Evolutionary conservation across 805 yeast species (phyloP), one percentile per base, ranked within the genome.

Genomic region (Candida pseudofarinosa): DNA sequence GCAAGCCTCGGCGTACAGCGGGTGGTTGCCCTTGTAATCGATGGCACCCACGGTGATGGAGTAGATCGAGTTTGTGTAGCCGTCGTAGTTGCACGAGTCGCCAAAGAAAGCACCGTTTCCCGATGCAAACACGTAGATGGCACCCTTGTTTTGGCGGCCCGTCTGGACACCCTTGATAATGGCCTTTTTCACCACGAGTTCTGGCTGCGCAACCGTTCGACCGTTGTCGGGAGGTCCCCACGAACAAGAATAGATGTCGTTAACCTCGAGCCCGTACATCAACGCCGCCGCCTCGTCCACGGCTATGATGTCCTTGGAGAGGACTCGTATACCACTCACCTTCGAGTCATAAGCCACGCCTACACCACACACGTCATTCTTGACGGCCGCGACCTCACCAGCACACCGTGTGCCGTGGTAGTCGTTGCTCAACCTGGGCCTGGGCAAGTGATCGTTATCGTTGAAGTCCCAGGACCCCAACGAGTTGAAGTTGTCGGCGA

Each of bases 191-290:
- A 91, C 96, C 20, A 91, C 55, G 28, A 68, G 60, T 18, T 87
- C 86, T 0, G 99, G 99, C 3, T 80, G 93, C 40, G 87, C 89
- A 74, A 93, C 79, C 1, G 95, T 78, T 43, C 62, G 73, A 0
- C 99, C 99, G 60, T 91, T 87, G 62, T 93, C 99, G 2, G 88
- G 77, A 2, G 99, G 99, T 5, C 99, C 99, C 99, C 99, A 93
- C 3, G 97, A 88, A 63, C 99, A 93, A 3, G 96, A 87, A 60
- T 89, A 93, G 33, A 93, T 93, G 61, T 93, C 96, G 62, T 93
- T 93, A 19, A 79, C 77, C 47, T 88, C 90, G 49, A 85, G 67
- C 0, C 81, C 90, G 62, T 86, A 85, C 31, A 86, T 74, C 73
- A 93, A 69, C 1, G 98, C 85, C 2, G 85, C 79, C 0, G 98